Conservation (phyloP, 805 yeast genomes). For the Candida peoriensis region DNA sequence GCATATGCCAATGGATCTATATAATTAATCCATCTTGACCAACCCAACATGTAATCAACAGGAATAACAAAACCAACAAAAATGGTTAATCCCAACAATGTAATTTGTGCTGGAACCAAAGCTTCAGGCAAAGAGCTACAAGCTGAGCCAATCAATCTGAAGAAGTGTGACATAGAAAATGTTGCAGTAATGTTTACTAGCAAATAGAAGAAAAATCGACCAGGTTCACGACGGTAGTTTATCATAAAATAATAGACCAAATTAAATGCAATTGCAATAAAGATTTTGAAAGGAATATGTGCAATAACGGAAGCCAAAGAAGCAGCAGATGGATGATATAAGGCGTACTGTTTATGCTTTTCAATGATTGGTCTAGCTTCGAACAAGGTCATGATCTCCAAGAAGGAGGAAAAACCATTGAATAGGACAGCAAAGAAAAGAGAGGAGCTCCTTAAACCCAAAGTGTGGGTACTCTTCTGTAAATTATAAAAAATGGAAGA, state of each 20-base stretch:
- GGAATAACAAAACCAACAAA: slow-evolving; percentile 58
- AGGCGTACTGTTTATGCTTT: slow-evolving; percentile 67
- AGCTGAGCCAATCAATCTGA: slow-evolving; percentile 46
- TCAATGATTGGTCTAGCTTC: slow-evolving; percentile 56
- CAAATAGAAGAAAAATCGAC: slow-evolving; percentile 49
- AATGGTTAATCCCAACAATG: slow-evolving; percentile 41
- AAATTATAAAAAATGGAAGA: slow-evolving; percentile 54
- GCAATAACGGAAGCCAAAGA: slow-evolving; percentile 58
- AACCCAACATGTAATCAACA: slow-evolving; percentile 47
- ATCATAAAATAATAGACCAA: slow-evolving; percentile 55
- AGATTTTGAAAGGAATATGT: slow-evolving; percentile 57
- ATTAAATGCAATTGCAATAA: slow-evolving; percentile 39
- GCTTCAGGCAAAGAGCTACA: slow-evolving; percentile 43
- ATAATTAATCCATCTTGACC: slow-evolving; percentile 61
- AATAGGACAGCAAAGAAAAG: slow-evolving; percentile 63
- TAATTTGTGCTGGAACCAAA: slow-evolving; percentile 49
- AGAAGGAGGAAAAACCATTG: slow-evolving; percentile 51
- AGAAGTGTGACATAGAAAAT: slow-evolving; percentile 47
- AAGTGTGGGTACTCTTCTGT: slow-evolving; percentile 35
- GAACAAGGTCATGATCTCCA: slow-evolving; percentile 49
- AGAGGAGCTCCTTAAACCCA: slow-evolving; percentile 51
- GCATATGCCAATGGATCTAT: slow-evolving; percentile 50
- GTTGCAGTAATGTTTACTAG: slow-evolving; percentile 37
- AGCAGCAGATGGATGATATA: slow-evolving; percentile 72
- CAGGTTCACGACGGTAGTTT: slow-evolving; percentile 41